Percentiles rank a stretch among this genome's conserved stretches.
Evolutionary conservation across 2,329 filamentous ascomycete species (phyloP).

Genomic region (Nakataea oryzae): DNA sequence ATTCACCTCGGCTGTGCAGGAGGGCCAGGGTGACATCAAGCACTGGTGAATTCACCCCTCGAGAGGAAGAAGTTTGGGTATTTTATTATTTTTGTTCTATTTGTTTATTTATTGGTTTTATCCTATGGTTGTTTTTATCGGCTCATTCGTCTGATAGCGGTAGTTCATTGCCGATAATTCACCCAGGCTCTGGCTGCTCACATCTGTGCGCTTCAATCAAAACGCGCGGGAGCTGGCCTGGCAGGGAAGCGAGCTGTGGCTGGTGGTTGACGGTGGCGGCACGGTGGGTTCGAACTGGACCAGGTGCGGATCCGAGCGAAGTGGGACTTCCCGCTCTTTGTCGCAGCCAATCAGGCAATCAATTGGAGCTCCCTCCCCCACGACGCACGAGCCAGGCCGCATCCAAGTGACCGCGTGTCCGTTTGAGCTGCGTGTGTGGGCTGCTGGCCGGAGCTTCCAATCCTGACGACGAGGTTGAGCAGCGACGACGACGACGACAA

Average conservation of each 20-base stretch:
- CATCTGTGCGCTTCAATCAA: background rate
- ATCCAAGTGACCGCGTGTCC: slow-evolving; percentile 5
- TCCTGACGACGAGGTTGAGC: background rate
- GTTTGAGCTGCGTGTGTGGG: background rate
- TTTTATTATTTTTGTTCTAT: no score
- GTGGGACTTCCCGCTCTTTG: background rate
- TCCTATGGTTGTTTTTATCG: no score
- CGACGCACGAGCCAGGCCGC: background rate
- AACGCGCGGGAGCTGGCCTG: no score
- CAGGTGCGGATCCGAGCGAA: background rate
- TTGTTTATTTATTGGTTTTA: no score
- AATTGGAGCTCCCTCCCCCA: background rate
- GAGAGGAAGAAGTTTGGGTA: no score
- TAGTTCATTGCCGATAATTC: background rate
- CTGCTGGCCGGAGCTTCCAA: background rate
- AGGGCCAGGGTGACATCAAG: no score
- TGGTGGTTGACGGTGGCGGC: no score
- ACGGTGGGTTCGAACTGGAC: background rate
- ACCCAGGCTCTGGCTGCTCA: no score
- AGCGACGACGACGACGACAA: background rate
- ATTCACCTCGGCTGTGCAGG: no score
- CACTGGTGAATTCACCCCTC: no score
- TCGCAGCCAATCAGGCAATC: background rate
- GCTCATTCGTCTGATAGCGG: no score
- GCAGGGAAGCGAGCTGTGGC: background rate